Percentiles rank a stretch among this genome's conserved stretches.
Evolutionary conservation across 441 rosid species (phyloP).

Genomic region (Iberis amara): DNA sequence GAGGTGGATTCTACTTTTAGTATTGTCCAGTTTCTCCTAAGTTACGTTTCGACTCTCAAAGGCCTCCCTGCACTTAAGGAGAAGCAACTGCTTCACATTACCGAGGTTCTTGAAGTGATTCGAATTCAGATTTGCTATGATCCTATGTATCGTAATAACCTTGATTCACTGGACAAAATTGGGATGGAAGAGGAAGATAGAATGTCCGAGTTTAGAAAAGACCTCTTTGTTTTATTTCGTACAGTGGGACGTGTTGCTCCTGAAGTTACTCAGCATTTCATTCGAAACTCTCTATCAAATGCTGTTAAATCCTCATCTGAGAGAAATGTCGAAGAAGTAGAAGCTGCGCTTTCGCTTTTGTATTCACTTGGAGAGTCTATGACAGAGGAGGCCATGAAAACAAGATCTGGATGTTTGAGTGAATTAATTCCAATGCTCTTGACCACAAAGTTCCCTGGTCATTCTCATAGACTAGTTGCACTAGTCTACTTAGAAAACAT

Average conservation of each 20-base stretch:
- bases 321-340: conserved; percentile 83
- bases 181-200: conserved; percentile 89
- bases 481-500: conserved; percentile 75
- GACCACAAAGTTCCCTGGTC: conserved; percentile 71
- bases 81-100: conserved; percentile 57
- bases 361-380: conserved; percentile 83
- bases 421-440: conserved; percentile 72
- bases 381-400: conserved; percentile 64
- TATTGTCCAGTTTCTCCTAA: conserved; percentile 68
- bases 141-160: conserved; percentile 60
- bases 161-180: conserved; percentile 67
- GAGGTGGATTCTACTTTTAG: conserved; percentile 64
- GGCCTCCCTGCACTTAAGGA: conserved; percentile 57
- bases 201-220: conserved; percentile 82
- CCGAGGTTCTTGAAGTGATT: conserved; percentile 79
- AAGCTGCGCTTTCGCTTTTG: conserved; percentile 88
- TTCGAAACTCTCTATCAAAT: conserved; percentile 60
- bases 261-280: conserved; percentile 65
- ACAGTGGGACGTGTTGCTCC: conserved; percentile 83
- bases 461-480: conserved; percentile 82
- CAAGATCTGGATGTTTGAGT: conserved; percentile 59
- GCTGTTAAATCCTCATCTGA: conserved; percentile 57
- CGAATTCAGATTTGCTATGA: conserved; percentile 65
- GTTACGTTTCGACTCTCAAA: conserved; percentile 78
- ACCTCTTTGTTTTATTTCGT: conserved; percentile 74